Base-by-base conservation (phyloP, 208 protist species). In the Leishmania tarentolae region DNA sequence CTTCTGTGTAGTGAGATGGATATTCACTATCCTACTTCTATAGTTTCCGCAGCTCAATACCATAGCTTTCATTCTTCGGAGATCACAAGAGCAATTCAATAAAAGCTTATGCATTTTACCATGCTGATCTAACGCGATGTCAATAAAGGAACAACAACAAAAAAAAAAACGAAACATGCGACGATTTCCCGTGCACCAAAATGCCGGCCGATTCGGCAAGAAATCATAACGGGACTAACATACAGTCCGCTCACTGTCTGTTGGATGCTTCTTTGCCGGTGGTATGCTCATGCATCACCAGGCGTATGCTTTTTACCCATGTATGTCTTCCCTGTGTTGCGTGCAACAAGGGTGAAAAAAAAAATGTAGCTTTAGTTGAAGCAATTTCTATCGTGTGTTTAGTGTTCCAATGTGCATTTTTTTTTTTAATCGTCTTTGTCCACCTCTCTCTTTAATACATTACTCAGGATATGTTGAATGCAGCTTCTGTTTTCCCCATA, bases 1-100 rank as follows among this genome's bases (percentile, higher is more conserved):
- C 44, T 85, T 46, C 31, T 84, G 57, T 66, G 72, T n/a, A 80
- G 81, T 31, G 75, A 78, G 46, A 15, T 78, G 56, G 83, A 87
- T 47, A 52, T 46, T 1, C 31, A 75, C 35, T 17, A 78, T 46
- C 4, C 63, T 42, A 35, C 24, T 31, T 11, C 24, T 46, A 24
- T 47, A 28, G 56, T 17, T 21, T 61, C 50, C 35, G 6, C 13
- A 76, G n/a, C 31, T 24, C 71, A 56, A 17, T 24, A 42, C 24
- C 31, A 46, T 35, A 4, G 1, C 31, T 73, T 73, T 52, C n/a
- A 31, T 28, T n/a, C 40, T 37, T 52, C 69, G 37, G 44, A 9
- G 9, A 73, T 11, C 44, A 21, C 40, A 31, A 46, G 28, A 9
- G 69, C 24, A 19, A 52, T 73, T 24, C 50, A 28, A 53, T 50